These are phyloP conservation scores for Leccinum broughii DNA, from an alignment of 768 basidiomycete species.

Conservation along the genomic window DNA sequence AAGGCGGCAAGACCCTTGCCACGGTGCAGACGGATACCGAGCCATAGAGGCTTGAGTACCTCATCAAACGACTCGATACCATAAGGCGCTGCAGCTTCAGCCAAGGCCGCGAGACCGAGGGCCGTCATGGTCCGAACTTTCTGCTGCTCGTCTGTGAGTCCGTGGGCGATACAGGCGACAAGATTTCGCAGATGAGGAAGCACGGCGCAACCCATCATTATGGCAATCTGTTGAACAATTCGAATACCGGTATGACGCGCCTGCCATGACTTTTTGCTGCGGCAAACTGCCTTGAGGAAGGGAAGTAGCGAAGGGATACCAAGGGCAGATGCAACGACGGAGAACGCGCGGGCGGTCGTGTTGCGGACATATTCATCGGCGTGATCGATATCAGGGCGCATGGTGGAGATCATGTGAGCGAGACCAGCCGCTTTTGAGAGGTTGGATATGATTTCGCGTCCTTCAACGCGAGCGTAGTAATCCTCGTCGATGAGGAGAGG, in stretches of 20 bases:
- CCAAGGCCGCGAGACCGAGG: conserved; percentile 81
- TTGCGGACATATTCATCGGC: conserved; percentile 99
- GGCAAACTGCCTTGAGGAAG: conserved; percentile 97
- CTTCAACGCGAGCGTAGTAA: conserved; percentile 94
- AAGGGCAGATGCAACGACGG: conserved; percentile 97
- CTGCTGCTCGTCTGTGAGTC: conserved; percentile 75
- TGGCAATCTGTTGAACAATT: conserved; percentile 98
- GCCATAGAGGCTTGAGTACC: conserved; percentile 81
- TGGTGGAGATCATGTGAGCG: conserved; percentile 99
- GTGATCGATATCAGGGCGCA: conserved; percentile 99
- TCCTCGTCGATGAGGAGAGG: conserved; percentile 92
- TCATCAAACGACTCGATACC: conserved; percentile 99
- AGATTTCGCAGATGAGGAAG: conserved; percentile 95
- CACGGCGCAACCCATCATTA: conserved; percentile 99
- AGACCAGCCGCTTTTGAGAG: conserved; percentile 98
- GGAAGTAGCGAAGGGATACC: conserved; percentile 97
- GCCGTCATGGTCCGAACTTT: conserved; percentile 83
- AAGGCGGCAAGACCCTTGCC: conserved; percentile 79
- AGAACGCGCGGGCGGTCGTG: conserved; percentile 98
- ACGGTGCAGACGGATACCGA: conserved; percentile 75
- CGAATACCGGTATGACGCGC: conserved; percentile 99
- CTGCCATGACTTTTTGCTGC: conserved; percentile 99
- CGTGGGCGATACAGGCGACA: conserved; percentile 91
- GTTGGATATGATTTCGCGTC: conserved; percentile 98
- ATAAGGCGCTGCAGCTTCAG: conserved; percentile 96